Evolutionary conservation across 2,329 filamentous ascomycete species (phyloP), one percentile per base, ranked within the genome.

Genomic region (Stagonosporopsis chrysanthemi): DNA sequence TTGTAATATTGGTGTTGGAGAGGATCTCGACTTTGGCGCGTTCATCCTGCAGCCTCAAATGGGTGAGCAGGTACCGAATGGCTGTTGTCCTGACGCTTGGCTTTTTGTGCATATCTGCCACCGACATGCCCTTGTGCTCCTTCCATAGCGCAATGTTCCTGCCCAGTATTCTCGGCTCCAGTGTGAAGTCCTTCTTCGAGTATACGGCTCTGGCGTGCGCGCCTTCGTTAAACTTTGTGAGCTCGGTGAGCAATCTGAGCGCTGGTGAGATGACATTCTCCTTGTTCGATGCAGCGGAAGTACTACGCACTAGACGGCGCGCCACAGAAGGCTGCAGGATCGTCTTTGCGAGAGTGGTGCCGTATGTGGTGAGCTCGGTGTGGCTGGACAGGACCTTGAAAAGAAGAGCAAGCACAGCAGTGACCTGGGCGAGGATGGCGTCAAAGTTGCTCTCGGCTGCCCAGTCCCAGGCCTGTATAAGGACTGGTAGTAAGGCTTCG

Each of bases 251-350:
- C 48, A 99, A 80, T 54, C 94, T 88, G 56, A 99, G 79, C 23
- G 90, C 93, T 0, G 95, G 94, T 2, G 92, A 95, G 59, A 97
- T 93, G 56, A 98, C 81, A 75, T 91, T 92, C 36, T 92, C 92
- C 71, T 96, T 97, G 44, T 87, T 84, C 75, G 92, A 93, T 23
- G 90, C 88, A 0, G 91, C 87, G 3, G 90, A 89, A 17, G 98
- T 79, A 58, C 91, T 92, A 58, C 88, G 88, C 29, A 91, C 88
- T 23, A 98, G 79, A 3, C 96, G 84, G 66, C 93, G 91, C 61
- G 93, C 82, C 65, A 97, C 91, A 24, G 88, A 86, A 62, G 90
- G 90, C 68, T 92, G 90, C 26, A 99, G 79, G 39, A 98, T 79
- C 15, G 91, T 91, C 64, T 91, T 90, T 74, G 91, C 92, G 44